Evolutionary conservation across 2,329 filamentous ascomycete species (phyloP).

Genomic region (Leptoxyphium fumago): DNA sequence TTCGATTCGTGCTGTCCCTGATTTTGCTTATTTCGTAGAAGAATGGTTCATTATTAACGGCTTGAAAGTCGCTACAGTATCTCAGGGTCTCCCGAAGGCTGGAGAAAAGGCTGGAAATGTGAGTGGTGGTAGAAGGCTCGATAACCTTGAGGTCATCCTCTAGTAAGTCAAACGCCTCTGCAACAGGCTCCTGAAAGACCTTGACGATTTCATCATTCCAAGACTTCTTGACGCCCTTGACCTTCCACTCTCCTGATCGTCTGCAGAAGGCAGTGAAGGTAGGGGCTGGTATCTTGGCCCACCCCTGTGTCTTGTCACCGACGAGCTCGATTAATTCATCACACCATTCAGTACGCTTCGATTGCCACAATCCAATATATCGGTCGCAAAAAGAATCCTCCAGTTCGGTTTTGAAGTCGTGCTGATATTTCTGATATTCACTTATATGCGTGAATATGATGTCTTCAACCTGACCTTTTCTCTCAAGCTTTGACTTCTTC

Average conservation of each 20-base stretch:
- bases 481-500: constrained; percentile 4
- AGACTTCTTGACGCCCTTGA: neutral
- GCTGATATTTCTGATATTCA: neutral
- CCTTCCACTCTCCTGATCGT: constrained; percentile 3
- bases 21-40: too few relatives aligned
- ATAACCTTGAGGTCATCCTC: neutral
- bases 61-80: neutral
- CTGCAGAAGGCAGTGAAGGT: constrained; percentile 4
- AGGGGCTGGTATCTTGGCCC: constrained; percentile 1
- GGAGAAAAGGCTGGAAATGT: neutral
- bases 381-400: constrained; percentile 1
- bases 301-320: neutral
- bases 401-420: neutral
- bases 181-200: neutral
- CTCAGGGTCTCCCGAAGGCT: neutral
- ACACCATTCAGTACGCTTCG: neutral
- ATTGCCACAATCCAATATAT: neutral
- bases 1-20: neutral
- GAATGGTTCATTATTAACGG: neutral
- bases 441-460: constrained; percentile 1
- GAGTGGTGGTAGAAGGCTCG: neutral
- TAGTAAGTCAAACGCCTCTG: neutral
- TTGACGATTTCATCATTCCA: too few relatives aligned
- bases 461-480: constrained; percentile 4
- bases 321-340: neutral